These are phyloP conservation scores for Mycosphaerella sp. DNA, from an alignment of 2,329 filamentous ascomycete genomes.

Conservation along the genomic window DNA sequence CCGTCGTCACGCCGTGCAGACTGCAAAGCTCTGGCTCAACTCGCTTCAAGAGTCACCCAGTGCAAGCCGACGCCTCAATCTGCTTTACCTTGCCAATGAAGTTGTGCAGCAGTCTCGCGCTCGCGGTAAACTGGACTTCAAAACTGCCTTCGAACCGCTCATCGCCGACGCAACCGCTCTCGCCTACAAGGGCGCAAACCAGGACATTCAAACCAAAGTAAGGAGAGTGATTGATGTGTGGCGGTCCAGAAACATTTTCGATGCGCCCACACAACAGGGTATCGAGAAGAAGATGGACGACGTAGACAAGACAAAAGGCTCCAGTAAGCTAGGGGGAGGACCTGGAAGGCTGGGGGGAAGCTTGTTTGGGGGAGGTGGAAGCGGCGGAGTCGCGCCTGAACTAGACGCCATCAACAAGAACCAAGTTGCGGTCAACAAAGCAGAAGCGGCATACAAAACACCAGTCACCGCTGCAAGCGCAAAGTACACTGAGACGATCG, in stretches of 20 bases:
- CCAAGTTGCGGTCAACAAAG: slow-evolving; percentile 68
- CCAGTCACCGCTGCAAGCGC: slow-evolving; percentile 64
- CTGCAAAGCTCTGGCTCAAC: slow-evolving; percentile 85
- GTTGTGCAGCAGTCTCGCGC: slow-evolving; percentile 95
- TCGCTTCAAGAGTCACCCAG: slow-evolving; percentile 76
- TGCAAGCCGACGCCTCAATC: slow-evolving; percentile 74
- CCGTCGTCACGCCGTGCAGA: slow-evolving; percentile 84
- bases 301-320: slow-evolving; percentile 45
- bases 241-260: slow-evolving; percentile 81
- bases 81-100: slow-evolving; percentile 96
- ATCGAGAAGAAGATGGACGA: slow-evolving; percentile 72
- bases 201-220: slow-evolving; percentile 82
- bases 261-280: slow-evolving; percentile 67
- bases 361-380: slow-evolving; percentile 56
- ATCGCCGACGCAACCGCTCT: slow-evolving; percentile 82
- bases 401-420: slow-evolving; percentile 67
- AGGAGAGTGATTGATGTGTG: slow-evolving; percentile 90
- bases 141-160: slow-evolving; percentile 82
- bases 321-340: slow-evolving; percentile 21
- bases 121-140: slow-evolving; percentile 84
- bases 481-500: slow-evolving; percentile 79
- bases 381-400: slow-evolving; percentile 62
- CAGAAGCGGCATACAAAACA: slow-evolving; percentile 60
- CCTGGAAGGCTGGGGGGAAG: slow-evolving; percentile 53
- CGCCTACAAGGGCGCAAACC: slow-evolving; percentile 85